These are phyloP conservation scores for Diaporthe citrichinensis DNA, from an alignment of 2,329 filamentous ascomycete genomes.

Conservation along the genomic window DNA sequence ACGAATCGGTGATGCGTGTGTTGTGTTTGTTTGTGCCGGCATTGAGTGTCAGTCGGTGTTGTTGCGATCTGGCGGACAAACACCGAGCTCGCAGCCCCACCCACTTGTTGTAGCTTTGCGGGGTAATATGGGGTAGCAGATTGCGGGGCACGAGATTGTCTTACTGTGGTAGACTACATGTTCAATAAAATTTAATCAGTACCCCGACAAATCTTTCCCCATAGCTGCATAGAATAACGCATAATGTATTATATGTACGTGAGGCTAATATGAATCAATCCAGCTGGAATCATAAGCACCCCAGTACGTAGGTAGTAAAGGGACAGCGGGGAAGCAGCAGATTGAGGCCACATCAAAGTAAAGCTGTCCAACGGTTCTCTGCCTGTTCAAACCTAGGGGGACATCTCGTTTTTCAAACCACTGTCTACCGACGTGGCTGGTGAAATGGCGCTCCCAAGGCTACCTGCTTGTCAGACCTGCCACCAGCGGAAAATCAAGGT, in stretches of 20 bases:
- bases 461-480: conserved; percentile 9
- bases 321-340: not conserved
- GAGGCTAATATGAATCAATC: no score
- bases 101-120: not conserved
- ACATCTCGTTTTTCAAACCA: not conserved
- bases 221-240: not conserved
- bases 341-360: not conserved
- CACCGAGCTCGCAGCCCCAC: not conserved
- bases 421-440: not conserved
- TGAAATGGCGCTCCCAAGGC: conserved; percentile 1
- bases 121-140: not conserved
- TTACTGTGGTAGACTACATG: no score
- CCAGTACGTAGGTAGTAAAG: not conserved
- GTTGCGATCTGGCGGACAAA: not conserved
- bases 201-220: no score
- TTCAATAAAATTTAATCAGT: no score
- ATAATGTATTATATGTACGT: no score
- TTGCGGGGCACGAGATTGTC: no score
- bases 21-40: no score
- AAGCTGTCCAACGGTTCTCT: not conserved
- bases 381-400: not conserved
- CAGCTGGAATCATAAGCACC: not conserved
- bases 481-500: conserved; percentile 10
- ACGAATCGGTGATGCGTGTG: no score
- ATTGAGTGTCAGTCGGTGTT: not conserved